These are phyloP conservation scores for Boletus insuetus DNA, from an alignment of 768 basidiomycete species.

Conservation along the genomic window DNA sequence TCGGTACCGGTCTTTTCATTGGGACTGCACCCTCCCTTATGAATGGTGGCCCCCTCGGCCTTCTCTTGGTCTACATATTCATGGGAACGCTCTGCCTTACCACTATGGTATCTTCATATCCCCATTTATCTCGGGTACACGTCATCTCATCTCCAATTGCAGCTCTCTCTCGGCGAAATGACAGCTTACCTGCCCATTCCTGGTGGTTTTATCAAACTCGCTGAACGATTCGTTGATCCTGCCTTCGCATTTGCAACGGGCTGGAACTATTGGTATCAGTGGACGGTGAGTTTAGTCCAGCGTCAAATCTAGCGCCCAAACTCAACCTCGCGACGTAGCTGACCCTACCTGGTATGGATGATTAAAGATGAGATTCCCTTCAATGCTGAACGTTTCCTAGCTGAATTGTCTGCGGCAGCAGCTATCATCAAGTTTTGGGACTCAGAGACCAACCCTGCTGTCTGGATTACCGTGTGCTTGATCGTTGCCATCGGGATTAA, in stretches of 20 bases:
- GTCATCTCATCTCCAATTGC: background rate
- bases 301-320: background rate
- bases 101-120: background rate
- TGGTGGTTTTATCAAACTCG: constrained; percentile 4
- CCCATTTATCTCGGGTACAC: background rate
- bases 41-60: constrained; percentile 1
- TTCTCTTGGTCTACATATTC: background rate
- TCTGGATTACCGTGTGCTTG: background rate
- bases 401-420: background rate
- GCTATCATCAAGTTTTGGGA: background rate
- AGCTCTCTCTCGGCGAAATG: constrained; percentile 6
- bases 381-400: background rate
- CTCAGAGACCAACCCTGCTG: background rate
- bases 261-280: constrained; percentile 6
- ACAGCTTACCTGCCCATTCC: background rate
- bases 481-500: constrained; percentile 2
- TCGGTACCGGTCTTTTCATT: constrained; percentile 4
- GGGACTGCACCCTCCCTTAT: background rate
- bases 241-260: constrained; percentile 3
- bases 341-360: background rate
- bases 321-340: background rate
- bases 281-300: background rate
- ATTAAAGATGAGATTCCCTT: background rate
- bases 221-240: constrained; percentile 3
- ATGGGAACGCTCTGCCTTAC: background rate